Evolutionary conservation across 305 asterid genomes (phyloP), one percentile per base, ranked within the genome.

Genomic region (Nicotiana rustica): DNA sequence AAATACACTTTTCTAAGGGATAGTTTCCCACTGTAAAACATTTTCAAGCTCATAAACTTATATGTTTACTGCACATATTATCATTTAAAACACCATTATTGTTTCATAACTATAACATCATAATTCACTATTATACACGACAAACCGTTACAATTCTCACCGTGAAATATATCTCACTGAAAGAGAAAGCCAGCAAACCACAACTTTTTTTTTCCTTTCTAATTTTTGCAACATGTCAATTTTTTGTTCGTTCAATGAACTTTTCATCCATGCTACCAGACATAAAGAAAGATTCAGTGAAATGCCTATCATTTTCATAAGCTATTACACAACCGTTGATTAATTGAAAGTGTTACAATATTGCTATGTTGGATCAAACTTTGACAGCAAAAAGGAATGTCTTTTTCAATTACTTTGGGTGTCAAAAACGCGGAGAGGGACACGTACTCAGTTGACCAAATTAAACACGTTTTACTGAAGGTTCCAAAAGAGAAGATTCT

Each of bases 391-490:
- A 38, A 41, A 41, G 10, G 49, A 7, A 41, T 41, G 49, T 55
- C 18, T 18, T 71, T 69, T 69, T 83, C 73, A 38, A 62, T 79
- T 29, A 25, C 47, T 41, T 60, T 38, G 73, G 79, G 25, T 60
- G 13, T 15, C 31, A 14, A 41, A 69, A 85, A 44, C 61, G 14
- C 76, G 76, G 85, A 57, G 10, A 10, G 36, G 36, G 82, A 41
- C 81, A 71, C 86, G 89, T 81, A 33, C 90, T 85, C 82, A 0
- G 14, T 3, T 5, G 47, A 0, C 52, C 6, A 47, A 10, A 85
- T 70, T 44, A 19, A 21, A 73, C 89, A 88, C 88, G 91, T 86
- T 84, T 89, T 75, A 73, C 35, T 84, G 64, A 67, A 73, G 33
- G 6, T 52, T n/a, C 18, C 67, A 36, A 8, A 29, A 76, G 17